Conservation (phyloP, 768 basidiomycete genomes). For the Panaeolus cyanescens region DNA sequence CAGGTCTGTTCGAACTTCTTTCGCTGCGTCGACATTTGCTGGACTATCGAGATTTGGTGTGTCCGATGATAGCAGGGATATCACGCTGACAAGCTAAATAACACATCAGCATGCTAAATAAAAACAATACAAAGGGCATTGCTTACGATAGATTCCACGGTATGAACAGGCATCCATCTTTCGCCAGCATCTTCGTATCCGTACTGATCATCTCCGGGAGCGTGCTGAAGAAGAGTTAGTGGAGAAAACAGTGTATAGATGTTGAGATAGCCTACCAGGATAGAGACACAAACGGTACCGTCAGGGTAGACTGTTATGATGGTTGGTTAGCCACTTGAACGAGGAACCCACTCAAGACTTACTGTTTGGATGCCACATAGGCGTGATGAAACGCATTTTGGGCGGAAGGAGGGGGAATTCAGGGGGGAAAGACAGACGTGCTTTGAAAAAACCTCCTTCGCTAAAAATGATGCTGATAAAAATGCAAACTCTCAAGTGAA, state of each 20-base stretch:
- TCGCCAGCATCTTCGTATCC: constrained; percentile 97
- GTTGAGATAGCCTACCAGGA: constrained; percentile 59
- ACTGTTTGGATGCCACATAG: constrained; percentile 99
- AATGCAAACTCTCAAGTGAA: background rate
- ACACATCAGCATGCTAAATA: constrained; percentile 8
- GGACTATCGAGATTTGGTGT: constrained; percentile 91
- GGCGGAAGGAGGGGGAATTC: constrained; percentile 92
- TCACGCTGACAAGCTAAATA: constrained; percentile 88
- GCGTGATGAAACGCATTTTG: constrained; percentile 94
- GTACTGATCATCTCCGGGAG: constrained; percentile 95
- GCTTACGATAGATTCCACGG: constrained; percentile 91
- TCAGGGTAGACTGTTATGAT: constrained; percentile 80
- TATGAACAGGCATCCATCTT: constrained; percentile 97
- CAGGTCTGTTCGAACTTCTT: constrained; percentile 72
- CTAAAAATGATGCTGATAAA: constrained; percentile 39
- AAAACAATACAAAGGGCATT: constrained; percentile 7
- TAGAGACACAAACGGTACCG: constrained; percentile 94
- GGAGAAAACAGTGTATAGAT: background rate
- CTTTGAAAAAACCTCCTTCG: constrained; percentile 96
- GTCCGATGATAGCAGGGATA: constrained; percentile 92
- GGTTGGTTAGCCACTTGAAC: constrained; percentile 4
- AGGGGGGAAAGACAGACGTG: constrained; percentile 82
- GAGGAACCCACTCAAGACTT: constrained; percentile 25
- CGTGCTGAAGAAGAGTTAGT: constrained; percentile 57
- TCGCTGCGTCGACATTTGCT: constrained; percentile 95